Conservation (phyloP, 2,329 filamentous ascomycete species). For the Calonectria henricotiae region DNA sequence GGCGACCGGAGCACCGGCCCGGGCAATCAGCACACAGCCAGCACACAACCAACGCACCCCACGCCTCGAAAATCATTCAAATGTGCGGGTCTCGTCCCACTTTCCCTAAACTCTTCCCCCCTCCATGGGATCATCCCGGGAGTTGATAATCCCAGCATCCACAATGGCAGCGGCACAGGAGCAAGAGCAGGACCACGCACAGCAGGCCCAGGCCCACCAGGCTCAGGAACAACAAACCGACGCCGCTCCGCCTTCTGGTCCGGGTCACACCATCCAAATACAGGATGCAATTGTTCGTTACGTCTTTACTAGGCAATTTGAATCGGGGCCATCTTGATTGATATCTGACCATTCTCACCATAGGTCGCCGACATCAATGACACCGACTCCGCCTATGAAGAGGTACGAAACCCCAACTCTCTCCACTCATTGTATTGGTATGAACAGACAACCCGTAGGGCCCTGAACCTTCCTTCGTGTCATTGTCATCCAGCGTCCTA, state of each 20-base stretch:
- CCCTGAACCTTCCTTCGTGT: background rate
- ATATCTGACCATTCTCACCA: background rate
- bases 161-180: constrained; percentile 1
- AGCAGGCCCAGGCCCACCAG: too few relatives aligned
- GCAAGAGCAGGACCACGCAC: background rate
- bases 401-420: background rate
- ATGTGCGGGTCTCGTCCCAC: constrained; percentile 11
- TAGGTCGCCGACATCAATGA: background rate
- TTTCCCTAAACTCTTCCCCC: constrained; percentile 7
- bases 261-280: constrained; percentile 10
- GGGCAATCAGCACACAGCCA: constrained; percentile 2
- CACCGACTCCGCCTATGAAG: constrained; percentile 9
- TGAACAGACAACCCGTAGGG: background rate
- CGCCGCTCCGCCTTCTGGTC: background rate
- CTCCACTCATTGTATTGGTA: background rate
- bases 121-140: constrained; percentile 4
- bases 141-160: background rate
- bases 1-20: constrained; percentile 1
- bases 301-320: too few relatives aligned
- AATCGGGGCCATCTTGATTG: background rate
- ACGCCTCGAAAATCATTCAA: background rate
- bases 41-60: constrained; percentile 5
- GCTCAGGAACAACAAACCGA: background rate
- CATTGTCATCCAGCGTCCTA: constrained; percentile 1
- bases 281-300: constrained; percentile 7